Base-by-base conservation (phyloP, 768 basidiomycete genomes). In the Suillus paluster region DNA sequence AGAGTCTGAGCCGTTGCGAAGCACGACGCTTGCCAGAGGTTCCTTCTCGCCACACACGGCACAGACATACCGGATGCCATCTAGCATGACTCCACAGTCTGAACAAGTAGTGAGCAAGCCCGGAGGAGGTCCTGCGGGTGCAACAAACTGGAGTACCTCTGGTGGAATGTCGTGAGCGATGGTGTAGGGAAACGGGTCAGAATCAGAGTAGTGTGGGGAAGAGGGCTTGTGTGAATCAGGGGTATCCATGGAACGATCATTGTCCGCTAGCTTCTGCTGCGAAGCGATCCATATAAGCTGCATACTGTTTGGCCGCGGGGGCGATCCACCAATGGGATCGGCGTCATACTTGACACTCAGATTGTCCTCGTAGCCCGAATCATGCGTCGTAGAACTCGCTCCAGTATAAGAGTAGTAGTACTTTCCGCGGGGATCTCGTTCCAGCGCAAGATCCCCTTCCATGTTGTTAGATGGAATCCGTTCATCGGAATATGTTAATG, bases 41-140 rank as follows among this genome's bases (percentile, higher is more conserved):
- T 81, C 75, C 72, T 88, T 92, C 75, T 92, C 91, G 10, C 94
- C 94, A 68, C 95, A 97, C 25, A 88, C 90, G 5, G 89, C 83
- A 70, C 96, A 98, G 15, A 96, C 89, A 73, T 98, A 97, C 50
- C 93, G 88, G 72, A 97, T 86, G n/a, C 86, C 83, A 57, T 94
- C 90, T 21, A 98, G 78, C 7, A 87, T 69, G 0, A 81, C 73
- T 15, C 90, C 90, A 67, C 96, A 98, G 50, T 86, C 85, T 1
- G 94, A 95, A 74, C 96, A 98, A 54, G 86, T 84, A 1, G 94
- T 94, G 19, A 92, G 83, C 50, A 82, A 80, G 27, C 85, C 83
- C 5, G 83, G 79, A 10, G 89, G 84, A 23, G 89, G 83, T 1
- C 77, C 78, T 23, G 77, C 69, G 4, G 81, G 77, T 2, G 79